Evolutionary conservation across 305 asterid genomes (phyloP).

Genomic region (Monarda citriodora): DNA sequence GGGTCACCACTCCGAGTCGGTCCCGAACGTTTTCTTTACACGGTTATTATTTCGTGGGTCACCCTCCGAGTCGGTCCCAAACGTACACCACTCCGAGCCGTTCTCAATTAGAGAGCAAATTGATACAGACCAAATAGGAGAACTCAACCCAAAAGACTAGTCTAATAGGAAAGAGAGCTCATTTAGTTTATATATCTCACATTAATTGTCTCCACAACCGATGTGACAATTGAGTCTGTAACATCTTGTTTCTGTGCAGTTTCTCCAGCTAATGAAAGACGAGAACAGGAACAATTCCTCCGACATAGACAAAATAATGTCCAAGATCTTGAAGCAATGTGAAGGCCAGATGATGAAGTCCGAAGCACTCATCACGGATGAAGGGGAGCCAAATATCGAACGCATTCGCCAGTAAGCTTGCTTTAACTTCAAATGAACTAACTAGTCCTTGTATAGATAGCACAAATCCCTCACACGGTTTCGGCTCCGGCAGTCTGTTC

Average conservation of each 20-base stretch:
- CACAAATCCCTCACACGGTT: conserved; percentile 10
- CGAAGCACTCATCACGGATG: conserved; percentile 37
- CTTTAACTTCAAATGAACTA: not conserved
- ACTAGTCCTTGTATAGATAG: not conserved
- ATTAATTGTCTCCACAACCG: too few species aligned
- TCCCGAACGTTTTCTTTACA: too few species aligned
- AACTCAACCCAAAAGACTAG: too few species aligned
- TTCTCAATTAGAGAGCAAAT: too few species aligned
- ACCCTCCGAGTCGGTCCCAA: too few species aligned
- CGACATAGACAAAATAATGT: conserved; percentile 38
- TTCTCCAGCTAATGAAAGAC: conserved; percentile 25
- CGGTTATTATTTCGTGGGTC: too few species aligned
- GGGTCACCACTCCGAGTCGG: too few species aligned
- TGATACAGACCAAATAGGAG: too few species aligned
- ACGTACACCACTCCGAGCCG: too few species aligned
- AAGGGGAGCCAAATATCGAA: conserved; percentile 60
- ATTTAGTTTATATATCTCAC: too few species aligned
- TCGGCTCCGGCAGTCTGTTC: conserved; percentile 47
- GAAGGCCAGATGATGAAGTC: conserved; percentile 36
- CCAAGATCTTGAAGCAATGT: conserved; percentile 50
- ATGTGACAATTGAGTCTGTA: too few species aligned
- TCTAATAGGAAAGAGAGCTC: too few species aligned
- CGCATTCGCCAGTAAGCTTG: conserved; percentile 32
- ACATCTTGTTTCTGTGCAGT: conserved; percentile 30
- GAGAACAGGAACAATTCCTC: conserved; percentile 31